Percentiles rank a stretch among this genome's conserved stretches.
These are phyloP conservation scores for Tarenaya hassleriana DNA, from an alignment of 345 rosid genomes.

Conservation along the genomic window DNA sequence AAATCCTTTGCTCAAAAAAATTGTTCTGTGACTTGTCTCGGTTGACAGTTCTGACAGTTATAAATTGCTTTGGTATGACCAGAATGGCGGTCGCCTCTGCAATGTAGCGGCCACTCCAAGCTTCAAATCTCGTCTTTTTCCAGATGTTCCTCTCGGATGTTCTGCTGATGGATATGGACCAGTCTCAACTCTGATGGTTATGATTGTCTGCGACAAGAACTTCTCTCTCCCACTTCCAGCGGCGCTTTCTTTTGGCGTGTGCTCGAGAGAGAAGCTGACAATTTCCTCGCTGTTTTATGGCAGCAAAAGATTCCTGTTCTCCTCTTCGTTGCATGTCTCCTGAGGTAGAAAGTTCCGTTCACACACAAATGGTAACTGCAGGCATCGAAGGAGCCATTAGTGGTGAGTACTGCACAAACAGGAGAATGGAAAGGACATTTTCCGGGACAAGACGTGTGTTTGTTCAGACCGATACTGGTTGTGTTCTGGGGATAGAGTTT, in stretches of 20 bases:
- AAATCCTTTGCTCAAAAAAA: too few species aligned
- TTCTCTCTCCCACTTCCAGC: conserved; percentile 20
- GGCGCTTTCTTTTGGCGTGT: conserved; percentile 37
- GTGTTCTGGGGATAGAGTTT: conserved; percentile 71
- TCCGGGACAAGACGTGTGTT: conserved; percentile 64
- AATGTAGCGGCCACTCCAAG: conserved; percentile 18
- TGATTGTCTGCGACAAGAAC: conserved; percentile 27
- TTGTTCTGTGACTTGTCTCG: too few species aligned
- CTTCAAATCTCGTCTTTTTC: conserved; percentile 10
- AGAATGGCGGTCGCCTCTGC: background rate
- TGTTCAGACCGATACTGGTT: conserved; percentile 74
- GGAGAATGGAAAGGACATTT: conserved; percentile 43
- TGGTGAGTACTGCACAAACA: conserved; percentile 40
- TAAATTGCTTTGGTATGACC: background rate
- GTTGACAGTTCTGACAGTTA: background rate
- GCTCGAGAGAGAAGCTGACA: conserved; percentile 44
- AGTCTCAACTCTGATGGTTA: conserved; percentile 22
- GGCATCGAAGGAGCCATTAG: conserved; percentile 44
- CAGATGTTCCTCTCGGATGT: conserved; percentile 4
- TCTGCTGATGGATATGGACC: conserved; percentile 8
- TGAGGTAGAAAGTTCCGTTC: conserved; percentile 53
- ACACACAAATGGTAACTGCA: conserved; percentile 61
- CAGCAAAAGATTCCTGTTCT: conserved; percentile 18
- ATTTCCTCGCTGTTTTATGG: conserved; percentile 30
- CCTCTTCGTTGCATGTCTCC: conserved; percentile 50